Evolutionary conservation across 208 protist species (phyloP).

Genomic region (Leishmania gerbilli): DNA sequence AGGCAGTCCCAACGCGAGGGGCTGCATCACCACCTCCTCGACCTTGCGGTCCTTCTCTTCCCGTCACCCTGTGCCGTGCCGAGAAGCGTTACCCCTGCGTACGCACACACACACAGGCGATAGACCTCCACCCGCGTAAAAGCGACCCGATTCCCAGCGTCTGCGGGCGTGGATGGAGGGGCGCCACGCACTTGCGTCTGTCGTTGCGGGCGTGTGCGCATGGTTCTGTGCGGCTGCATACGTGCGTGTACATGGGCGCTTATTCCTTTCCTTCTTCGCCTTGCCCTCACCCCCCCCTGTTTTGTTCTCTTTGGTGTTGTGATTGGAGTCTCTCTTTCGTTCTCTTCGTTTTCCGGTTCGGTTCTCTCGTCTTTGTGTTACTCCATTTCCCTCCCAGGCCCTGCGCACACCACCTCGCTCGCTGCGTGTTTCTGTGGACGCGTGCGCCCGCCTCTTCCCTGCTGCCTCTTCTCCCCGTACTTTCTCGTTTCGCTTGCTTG

Average conservation of each 20-base stretch:
- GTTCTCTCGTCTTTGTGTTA: not conserved
- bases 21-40: not conserved
- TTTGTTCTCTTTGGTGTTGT: not conserved
- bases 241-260: not conserved
- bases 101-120: not conserved
- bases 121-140: not conserved
- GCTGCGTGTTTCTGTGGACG: not conserved
- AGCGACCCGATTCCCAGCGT: not conserved
- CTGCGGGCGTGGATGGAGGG: not conserved
- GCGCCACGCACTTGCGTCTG: not conserved
- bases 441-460: not conserved
- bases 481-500: not conserved
- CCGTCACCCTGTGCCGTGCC: not conserved
- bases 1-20: not conserved
- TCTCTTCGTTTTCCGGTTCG: not conserved
- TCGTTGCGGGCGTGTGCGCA: not conserved
- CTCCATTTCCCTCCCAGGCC: not conserved
- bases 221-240: not conserved
- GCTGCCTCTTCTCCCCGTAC: not conserved
- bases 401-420: not conserved
- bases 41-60: not conserved
- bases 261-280: not conserved
- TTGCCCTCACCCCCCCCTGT: not conserved
- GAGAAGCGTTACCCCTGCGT: not conserved
- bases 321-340: not conserved